Percentiles rank a stretch among this genome's conserved stretches.
phyloP scores from a whole-genome alignment of 1,284 basidiomycete genomes.

The Cutaneotrichosporon daszewskae region DNA sequence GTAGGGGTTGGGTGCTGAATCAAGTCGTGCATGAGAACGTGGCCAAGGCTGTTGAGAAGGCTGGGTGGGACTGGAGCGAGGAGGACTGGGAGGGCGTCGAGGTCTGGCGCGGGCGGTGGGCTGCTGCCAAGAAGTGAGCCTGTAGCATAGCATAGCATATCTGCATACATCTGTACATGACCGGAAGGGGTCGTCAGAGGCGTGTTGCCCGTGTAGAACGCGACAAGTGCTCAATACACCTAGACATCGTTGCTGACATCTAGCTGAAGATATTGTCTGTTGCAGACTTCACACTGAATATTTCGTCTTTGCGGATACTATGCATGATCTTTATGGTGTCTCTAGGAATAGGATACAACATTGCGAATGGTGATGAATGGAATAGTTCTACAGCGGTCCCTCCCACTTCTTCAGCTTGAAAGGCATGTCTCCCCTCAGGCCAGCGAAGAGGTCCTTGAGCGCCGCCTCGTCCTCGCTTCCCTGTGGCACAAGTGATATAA shows the following conservation, averaged over 20 bases:
- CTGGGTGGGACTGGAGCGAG: constrained; percentile 44
- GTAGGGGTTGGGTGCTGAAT: constrained; percentile 55
- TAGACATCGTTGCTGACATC: too few species aligned
- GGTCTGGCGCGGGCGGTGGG: constrained; percentile 36
- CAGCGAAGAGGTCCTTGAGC: constrained; percentile 23
- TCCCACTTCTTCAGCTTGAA: constrained; percentile 5
- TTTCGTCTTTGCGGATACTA: background rate
- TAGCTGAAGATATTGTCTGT: too few species aligned
- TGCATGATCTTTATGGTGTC: constrained; percentile 3
- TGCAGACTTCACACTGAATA: too few species aligned
- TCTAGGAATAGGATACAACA: background rate
- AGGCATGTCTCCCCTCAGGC: constrained; percentile 1
- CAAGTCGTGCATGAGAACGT: constrained; percentile 60
- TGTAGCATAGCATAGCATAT: too few species aligned
- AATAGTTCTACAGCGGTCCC: constrained; percentile 1
- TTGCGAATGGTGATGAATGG: background rate
- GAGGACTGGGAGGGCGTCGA: constrained; percentile 45
- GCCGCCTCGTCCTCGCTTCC: constrained; percentile 21
- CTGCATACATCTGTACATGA: too few species aligned
- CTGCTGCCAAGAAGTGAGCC: too few species aligned
- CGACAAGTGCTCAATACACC: too few species aligned
- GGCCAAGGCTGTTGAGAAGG: constrained; percentile 58
- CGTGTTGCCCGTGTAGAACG: too few species aligned
- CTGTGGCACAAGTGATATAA: constrained; percentile 24
- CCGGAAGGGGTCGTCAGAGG: too few species aligned